Percentiles rank a stretch among this genome's conserved stretches.
Evolutionary conservation across 306 rosid species (phyloP).

Genomic region (Trichosanthes cucumerina): DNA sequence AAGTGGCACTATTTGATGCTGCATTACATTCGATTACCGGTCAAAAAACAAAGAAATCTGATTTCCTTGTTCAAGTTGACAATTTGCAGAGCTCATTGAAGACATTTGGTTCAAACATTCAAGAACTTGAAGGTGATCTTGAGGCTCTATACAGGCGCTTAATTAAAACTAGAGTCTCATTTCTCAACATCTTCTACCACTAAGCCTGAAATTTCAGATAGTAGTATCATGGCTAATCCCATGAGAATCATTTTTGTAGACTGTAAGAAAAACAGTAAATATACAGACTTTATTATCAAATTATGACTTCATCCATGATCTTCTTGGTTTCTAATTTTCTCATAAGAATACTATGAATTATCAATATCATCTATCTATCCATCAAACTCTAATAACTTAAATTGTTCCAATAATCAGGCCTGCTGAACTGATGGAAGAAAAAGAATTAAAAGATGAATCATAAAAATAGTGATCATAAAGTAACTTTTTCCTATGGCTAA

Average conservation of each 20-base stretch:
- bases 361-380: background rate
- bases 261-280: background rate
- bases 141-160: conserved; percentile 20
- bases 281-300: background rate
- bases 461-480: background rate
- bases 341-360: background rate
- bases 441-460: background rate
- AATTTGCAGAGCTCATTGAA: conserved; percentile 6
- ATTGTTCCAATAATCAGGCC: background rate
- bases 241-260: conserved; percentile 6
- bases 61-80: conserved; percentile 1
- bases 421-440: background rate
- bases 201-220: background rate
- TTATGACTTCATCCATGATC: background rate
- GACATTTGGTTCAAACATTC: conserved; percentile 16
- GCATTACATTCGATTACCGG: background rate
- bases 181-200: conserved; percentile 25
- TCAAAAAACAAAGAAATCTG: conserved; percentile 10
- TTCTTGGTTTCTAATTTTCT: background rate
- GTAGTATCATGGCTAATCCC: background rate
- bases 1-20: conserved; percentile 14
- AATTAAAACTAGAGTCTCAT: conserved; percentile 26
- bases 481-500: background rate
- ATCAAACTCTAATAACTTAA: background rate
- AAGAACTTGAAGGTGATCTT: conserved; percentile 18